Evolutionary conservation across 768 basidiomycete genomes (phyloP).

Genomic region (Botryobasidium botryosum): DNA sequence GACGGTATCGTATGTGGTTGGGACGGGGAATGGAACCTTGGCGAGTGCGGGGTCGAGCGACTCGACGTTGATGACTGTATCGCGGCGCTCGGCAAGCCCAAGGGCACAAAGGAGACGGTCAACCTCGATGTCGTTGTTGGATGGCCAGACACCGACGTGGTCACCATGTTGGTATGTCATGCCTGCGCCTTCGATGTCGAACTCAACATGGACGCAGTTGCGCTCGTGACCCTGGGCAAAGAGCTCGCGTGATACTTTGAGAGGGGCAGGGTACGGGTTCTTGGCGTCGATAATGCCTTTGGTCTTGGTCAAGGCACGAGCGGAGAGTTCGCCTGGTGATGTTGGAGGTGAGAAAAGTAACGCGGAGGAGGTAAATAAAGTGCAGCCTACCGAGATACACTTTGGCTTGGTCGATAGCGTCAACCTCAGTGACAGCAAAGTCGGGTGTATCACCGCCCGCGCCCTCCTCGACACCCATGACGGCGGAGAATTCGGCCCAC

Average conservation of each 20-base stretch:
- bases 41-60: conserved; percentile 96
- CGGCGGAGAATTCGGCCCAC: conserved; percentile 79
- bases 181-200: conserved; percentile 85
- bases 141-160: conserved; percentile 94
- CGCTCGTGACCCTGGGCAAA: conserved; percentile 58
- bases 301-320: conserved; percentile 79
- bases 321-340: conserved; percentile 87
- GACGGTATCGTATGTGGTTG: conserved; percentile 84
- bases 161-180: conserved; percentile 99
- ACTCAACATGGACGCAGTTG: conserved; percentile 89
- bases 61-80: conserved; percentile 77
- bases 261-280: conserved; percentile 86
- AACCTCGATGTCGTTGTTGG: conserved; percentile 84
- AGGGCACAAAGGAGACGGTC: conserved; percentile 74
- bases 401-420: conserved; percentile 61
- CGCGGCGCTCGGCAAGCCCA: conserved; percentile 48
- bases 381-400: conserved; percentile 65
- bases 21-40: conserved; percentile 97
- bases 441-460: conserved; percentile 90
- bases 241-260: conserved; percentile 61
- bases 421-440: conserved; percentile 77
- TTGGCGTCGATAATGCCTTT: conserved; percentile 96
- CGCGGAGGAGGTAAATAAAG: not conserved
- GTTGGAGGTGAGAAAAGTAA: not conserved
- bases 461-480: conserved; percentile 84